Conservation (phyloP, 1,139 yeast species). For the Yamadazyma dendronema region DNA sequence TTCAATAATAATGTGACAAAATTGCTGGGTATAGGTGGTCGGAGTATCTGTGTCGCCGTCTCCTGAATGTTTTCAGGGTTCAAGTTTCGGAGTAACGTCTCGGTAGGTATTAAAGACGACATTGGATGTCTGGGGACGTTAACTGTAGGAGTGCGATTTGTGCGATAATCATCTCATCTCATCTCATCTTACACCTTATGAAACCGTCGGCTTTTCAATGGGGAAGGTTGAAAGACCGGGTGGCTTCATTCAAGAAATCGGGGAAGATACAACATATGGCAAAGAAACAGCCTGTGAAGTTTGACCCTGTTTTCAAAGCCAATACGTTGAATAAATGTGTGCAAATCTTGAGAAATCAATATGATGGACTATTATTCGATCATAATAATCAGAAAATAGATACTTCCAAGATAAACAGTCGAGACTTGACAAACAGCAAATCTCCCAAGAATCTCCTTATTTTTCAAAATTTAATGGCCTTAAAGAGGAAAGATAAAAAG, state of each 20-base stretch:
- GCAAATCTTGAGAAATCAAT: constrained; percentile 17
- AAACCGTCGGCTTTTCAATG: constrained; percentile 2
- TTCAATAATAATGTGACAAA: neutral
- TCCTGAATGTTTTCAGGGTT: neutral
- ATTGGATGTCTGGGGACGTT: no score
- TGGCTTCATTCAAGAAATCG: constrained; percentile 26
- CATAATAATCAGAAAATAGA: constrained; percentile 14
- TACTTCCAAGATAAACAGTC: constrained; percentile 12
- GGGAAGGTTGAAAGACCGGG: constrained; percentile 21
- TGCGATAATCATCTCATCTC: neutral
- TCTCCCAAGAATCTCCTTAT: constrained; percentile 16
- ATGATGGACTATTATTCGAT: constrained; percentile 19
- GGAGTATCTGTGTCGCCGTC: neutral
- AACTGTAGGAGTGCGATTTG: no score
- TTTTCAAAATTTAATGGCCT: constrained; percentile 29
- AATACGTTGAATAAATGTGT: constrained; percentile 20
- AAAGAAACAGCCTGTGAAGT: neutral
- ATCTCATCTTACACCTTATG: constrained; percentile 3
- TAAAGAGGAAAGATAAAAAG: constrained; percentile 24
- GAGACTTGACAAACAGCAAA: constrained; percentile 8
- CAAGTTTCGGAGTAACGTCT: neutral
- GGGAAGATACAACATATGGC: constrained; percentile 21
- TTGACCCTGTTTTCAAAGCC: constrained; percentile 8
- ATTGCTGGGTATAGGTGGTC: neutral
- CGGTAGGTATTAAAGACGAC: no score